Base-by-base conservation (phyloP, 2,329 filamentous ascomycete genomes). In the Diaporthe vaccinii region DNA sequence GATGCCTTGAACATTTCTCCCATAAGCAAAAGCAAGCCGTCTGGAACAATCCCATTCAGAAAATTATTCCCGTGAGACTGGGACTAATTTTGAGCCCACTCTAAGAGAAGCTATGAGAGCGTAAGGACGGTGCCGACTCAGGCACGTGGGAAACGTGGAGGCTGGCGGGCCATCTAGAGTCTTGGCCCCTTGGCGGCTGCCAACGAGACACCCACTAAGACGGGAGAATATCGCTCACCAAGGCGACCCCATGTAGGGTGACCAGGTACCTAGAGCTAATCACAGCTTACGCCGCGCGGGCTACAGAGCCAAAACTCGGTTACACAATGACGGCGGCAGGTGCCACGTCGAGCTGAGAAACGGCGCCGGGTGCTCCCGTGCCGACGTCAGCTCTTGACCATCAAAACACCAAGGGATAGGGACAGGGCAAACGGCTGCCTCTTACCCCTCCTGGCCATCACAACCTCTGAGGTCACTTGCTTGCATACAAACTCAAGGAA, bases 131-230 rank as follows among this genome's bases (percentile, higher is more conserved):
- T 5, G 17, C 44, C 17, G 31, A n/a, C 12, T 59, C 31, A 51
- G 34, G 65, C 31, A 17, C 6, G 28, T 34, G 28, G 28, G 46
- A 53, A 68, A 68, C 28, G 6, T 39, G 46, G 65, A 53, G 65
- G 46, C 46, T 68, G 65, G 65, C 31, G 15, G 44, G 44, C 10
- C n/a, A 67, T 67, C 31, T 25, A 7, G 46, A 41, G 22, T 51
- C 65, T 69, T 69, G 46, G 65, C 65, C 49, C 15, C 65, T 69
- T 69, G 65, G 65, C 65, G 31, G 6, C 14, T 53, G 65, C 46
- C 31, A 39, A 22, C 15, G 44, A 36, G 10, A 51, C 12, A 53
- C 20, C 62, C 62, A 68, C 44, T 68, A 12, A 68, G 62, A 39
- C 31, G 46, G 22, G 46, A 49, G 44, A 49, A 68, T 39, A 68